Percentiles rank a stretch among this genome's conserved stretches.
Evolutionary conservation across 257 asterid species (phyloP).

Genomic region (Salvia splendens): DNA sequence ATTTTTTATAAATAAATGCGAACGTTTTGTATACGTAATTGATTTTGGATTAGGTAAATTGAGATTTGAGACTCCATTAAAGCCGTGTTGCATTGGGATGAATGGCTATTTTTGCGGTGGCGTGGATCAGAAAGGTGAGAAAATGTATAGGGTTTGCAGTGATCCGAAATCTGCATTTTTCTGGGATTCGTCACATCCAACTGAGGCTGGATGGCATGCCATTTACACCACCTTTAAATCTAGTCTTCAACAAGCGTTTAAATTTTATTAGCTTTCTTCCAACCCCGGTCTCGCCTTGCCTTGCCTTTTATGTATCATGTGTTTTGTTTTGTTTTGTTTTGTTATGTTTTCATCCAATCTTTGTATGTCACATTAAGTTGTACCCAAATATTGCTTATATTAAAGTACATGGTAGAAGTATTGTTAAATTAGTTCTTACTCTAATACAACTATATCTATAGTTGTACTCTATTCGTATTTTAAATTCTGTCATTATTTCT

Average conservation of each 20-base stretch:
- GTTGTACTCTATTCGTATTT: too few species aligned
- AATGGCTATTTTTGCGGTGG: constrained; percentile 53
- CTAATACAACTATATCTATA: too few species aligned
- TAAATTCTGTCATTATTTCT: too few species aligned
- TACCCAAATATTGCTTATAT: too few species aligned
- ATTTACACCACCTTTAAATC: constrained; percentile 45
- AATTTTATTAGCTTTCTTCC: not conserved
- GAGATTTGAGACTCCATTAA: constrained; percentile 64
- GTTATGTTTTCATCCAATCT: too few species aligned
- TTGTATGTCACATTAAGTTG: too few species aligned
- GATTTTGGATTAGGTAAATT: constrained; percentile 39
- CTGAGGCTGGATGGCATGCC: constrained; percentile 88
- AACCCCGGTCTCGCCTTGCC: too few species aligned
- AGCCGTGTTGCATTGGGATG: constrained; percentile 75
- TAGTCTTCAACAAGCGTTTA: constrained; percentile 43
- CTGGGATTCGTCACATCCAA: constrained; percentile 87
- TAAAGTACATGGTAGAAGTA: too few species aligned
- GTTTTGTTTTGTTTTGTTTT: not conserved
- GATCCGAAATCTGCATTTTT: constrained; percentile 64
- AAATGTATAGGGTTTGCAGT: constrained; percentile 66
- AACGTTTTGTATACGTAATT: too few species aligned
- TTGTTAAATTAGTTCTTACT: too few species aligned
- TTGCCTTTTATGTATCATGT: not conserved
- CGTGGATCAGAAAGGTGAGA: constrained; percentile 55
- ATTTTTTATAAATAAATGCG: too few species aligned